phyloP scores from a whole-genome alignment of 306 rosid genomes.

The Canavalia ensiformis region DNA sequence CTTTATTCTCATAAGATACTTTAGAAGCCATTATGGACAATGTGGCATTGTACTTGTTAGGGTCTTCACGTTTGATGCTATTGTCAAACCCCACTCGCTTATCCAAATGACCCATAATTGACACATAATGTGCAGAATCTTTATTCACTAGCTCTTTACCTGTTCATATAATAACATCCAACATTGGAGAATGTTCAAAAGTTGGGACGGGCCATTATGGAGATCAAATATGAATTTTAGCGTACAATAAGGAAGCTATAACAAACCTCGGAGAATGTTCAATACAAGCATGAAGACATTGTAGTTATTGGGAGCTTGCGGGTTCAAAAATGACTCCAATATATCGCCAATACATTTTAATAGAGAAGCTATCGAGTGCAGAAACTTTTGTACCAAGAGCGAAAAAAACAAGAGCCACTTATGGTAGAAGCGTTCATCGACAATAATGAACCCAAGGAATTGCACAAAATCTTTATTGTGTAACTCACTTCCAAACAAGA shows the following conservation, averaged over 20 bases:
- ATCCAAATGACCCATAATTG: conserved; percentile 55
- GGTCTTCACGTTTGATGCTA: conserved; percentile 48
- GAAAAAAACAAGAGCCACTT: conserved; percentile 55
- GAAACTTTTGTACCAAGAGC: conserved; percentile 53
- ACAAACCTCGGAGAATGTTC: conserved; percentile 54
- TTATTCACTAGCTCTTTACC: conserved; percentile 52
- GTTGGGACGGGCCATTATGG: background rate
- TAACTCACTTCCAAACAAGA: conserved; percentile 46
- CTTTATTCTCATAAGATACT: conserved; percentile 59
- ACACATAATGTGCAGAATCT: conserved; percentile 49
- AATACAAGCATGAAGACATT: conserved; percentile 39
- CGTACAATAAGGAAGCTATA: background rate
- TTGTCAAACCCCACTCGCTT: conserved; percentile 50
- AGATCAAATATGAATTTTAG: background rate
- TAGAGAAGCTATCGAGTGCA: conserved; percentile 32
- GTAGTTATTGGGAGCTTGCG: conserved; percentile 29
- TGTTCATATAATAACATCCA: background rate
- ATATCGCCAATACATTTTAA: conserved; percentile 46
- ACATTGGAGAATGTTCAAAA: too few relatives aligned
- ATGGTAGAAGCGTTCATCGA: conserved; percentile 38
- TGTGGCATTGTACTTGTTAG: conserved; percentile 43
- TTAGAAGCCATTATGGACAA: conserved; percentile 70
- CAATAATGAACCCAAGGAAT: conserved; percentile 7
- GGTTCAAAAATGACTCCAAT: conserved; percentile 49
- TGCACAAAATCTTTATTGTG: conserved; percentile 42